phyloP scores from a whole-genome alignment of 345 rosid species.

The Triadica sebifera region DNA sequence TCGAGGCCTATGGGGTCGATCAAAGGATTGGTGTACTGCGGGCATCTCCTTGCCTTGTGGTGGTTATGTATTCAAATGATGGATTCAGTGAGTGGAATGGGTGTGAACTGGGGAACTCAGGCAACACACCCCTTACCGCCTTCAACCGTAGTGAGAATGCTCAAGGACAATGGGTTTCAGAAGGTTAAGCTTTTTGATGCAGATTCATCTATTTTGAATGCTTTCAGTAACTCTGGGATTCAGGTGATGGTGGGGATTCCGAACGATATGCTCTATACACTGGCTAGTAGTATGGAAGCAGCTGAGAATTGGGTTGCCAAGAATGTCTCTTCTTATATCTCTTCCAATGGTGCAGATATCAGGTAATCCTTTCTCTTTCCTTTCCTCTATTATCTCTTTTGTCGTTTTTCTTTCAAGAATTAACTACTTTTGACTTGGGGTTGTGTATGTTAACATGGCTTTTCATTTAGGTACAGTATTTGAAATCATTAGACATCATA shows the following conservation, averaged over 20 bases:
- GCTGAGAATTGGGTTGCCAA: conserved; percentile 23
- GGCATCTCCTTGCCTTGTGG: conserved; percentile 1
- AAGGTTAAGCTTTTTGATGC: conserved; percentile 32
- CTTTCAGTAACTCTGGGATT: conserved; percentile 20
- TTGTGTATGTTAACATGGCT: too few relatives aligned
- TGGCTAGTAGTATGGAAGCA: conserved; percentile 10
- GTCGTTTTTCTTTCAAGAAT: too few relatives aligned
- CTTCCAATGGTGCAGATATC: conserved; percentile 23
- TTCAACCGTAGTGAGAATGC: conserved; percentile 16
- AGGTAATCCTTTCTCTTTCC: conserved; percentile 17
- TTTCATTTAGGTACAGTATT: too few relatives aligned
- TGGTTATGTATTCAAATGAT: conserved; percentile 4
- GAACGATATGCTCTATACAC: conserved; percentile 22
- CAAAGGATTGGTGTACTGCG: neutral
- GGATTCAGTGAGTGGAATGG: conserved; percentile 13
- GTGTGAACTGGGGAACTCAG: conserved; percentile 31
- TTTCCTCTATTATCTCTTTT: too few relatives aligned
- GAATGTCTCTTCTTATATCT: conserved; percentile 18
- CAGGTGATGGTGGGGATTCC: conserved; percentile 32
- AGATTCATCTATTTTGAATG: conserved; percentile 12
- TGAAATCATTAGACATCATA: too few relatives aligned
- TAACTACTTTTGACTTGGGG: too few relatives aligned
- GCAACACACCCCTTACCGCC: conserved; percentile 23
- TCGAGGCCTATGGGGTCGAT: too few relatives aligned
- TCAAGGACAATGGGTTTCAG: conserved; percentile 22